A percentile compares a stretch with the other conserved stretches of the same genome.
Evolutionary conservation across 257 asterid species (phyloP).

Genomic region (Linderniella brevidens): DNA sequence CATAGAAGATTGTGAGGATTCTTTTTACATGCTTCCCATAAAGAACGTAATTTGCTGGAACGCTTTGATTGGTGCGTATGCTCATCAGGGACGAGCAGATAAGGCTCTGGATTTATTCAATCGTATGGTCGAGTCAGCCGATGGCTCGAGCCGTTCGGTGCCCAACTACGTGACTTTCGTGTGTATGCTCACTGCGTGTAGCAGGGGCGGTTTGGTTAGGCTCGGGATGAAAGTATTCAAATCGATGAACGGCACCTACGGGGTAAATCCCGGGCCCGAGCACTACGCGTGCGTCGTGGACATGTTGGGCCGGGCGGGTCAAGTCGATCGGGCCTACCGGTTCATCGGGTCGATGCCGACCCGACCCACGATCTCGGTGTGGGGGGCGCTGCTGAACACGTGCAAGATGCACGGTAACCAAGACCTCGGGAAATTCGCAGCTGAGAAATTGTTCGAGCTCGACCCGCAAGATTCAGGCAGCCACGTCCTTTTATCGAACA

Average conservation of each 20-base stretch:
- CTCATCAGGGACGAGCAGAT: constrained; percentile 73
- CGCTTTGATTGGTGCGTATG: constrained; percentile 68
- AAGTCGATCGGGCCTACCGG: constrained; percentile 57
- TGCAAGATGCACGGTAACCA: constrained; percentile 55
- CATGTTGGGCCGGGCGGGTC: constrained; percentile 83
- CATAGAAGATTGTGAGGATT: constrained; percentile 46
- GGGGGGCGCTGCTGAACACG: constrained; percentile 86
- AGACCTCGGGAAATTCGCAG: constrained; percentile 62
- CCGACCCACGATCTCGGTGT: constrained; percentile 52
- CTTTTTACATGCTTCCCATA: constrained; percentile 32
- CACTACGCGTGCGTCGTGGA: constrained; percentile 86
- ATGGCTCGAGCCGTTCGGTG: constrained; percentile 4
- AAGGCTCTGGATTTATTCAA: constrained; percentile 40
- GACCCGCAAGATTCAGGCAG: constrained; percentile 85
- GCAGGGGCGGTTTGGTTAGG: constrained; percentile 71
- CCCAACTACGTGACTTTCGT: constrained; percentile 79
- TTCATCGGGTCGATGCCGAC: constrained; percentile 42
- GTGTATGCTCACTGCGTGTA: constrained; percentile 66
- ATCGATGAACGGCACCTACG: constrained; percentile 37
- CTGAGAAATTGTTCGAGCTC: constrained; percentile 56
- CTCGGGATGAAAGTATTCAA: constrained; percentile 51
- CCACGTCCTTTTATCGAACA: constrained; percentile 64
- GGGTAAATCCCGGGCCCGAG: constrained; percentile 59
- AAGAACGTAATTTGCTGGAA: constrained; percentile 68
- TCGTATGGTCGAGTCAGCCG: constrained; percentile 25